Evolutionary conservation across 257 asterid genomes (phyloP), one percentile per base, ranked within the genome.

Genomic region (Fraxinus cuspidata): DNA sequence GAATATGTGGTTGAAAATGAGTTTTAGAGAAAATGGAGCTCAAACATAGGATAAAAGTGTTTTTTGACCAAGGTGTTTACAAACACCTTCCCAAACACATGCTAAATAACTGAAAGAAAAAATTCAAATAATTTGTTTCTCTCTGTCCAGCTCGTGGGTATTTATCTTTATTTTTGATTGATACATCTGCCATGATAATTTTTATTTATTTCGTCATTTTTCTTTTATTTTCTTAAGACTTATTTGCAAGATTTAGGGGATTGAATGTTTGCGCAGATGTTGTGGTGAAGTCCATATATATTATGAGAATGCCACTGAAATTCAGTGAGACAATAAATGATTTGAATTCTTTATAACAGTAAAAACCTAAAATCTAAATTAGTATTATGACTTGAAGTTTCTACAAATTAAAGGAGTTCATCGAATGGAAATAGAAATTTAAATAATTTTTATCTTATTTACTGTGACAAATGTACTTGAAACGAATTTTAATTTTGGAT

Each of bases 271-370:
- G 27, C 18, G 2, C 18, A 56, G 18, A 63, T 27, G 34, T 3
- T 12, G 18, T 27, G 34, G 23, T 56, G 71, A 56, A 38, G 21
- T 72, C 29, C 28, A 25, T 66, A 47, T 38, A 25, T 66, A 47
- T 18, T 31, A 75, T 51, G 15, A 15, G 37, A 60, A 23, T 80
- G 47, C 70, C 1, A n/a, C 73, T 47, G 60, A 44, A 60, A 38
- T 40, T 25, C 18, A 16, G 32, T 72, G 38, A 56, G 42, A 32
- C 7, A 47, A 15, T 4, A 47, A 47, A 65, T 49, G 12, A 16
- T n/a, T 71, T 47, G 9, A 8, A 76, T 28, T 42, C 15, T 67
- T 38, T 4, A 11, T 74, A 19, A 56, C 5, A 34, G 32, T 13
- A 25, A 8, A 28, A n/a, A 31, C 34, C 16, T 63, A 23, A 63